Base-by-base conservation (phyloP, 106 monocot species). In the Dendrobium chrysotoxum region DNA sequence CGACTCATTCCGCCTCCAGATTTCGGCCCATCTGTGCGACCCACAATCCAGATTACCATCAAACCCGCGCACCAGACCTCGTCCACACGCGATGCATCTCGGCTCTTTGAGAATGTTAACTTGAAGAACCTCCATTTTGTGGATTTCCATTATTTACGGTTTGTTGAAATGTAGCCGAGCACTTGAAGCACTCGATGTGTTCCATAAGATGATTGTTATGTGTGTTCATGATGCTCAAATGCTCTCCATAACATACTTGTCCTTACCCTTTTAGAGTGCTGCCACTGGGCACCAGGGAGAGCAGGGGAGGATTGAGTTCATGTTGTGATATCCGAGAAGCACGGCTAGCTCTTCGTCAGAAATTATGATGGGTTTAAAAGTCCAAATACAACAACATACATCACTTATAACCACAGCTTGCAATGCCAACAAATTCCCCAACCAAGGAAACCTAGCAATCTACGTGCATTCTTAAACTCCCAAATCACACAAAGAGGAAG, bases 121-220 rank as follows among this genome's bases (percentile, higher is more conserved):
- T 45, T 87, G 42, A 88, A 50, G 41, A 85, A 35, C 40, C 76
- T 55, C 20, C 83, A 85, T n/a, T n/a, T 55, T 92, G 44, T 90
- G 80, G 64, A 86, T 76, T 75, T 86, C 88, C 12, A 87, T 95
- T 83, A 90, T 95, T 28, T 86, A 86, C n/a, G 92, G 89, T 3
- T 87, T 88, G 41, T 65, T 95, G 7, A 53, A 78, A 74, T 80
- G 76, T 20, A 72, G 84, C 21, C 58, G 79, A 38, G 53, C 31
- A 23, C 18, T 42, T 21, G 78, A 88, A 55, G 91, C 90, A 12
- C 86, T 95, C 39, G 47, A 70, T 18, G 54, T 86, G 10, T 90
- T 92, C 71, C 85, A 88, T 8, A 73, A 79, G 35, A 88, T 92
- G 86, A 78, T 88, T 45, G 67, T 53, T 66, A 41, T 68, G 45